Evolutionary conservation across 1,284 basidiomycete genomes (phyloP).

Genomic region (Cutaneotrichosporon cyanovorans): DNA sequence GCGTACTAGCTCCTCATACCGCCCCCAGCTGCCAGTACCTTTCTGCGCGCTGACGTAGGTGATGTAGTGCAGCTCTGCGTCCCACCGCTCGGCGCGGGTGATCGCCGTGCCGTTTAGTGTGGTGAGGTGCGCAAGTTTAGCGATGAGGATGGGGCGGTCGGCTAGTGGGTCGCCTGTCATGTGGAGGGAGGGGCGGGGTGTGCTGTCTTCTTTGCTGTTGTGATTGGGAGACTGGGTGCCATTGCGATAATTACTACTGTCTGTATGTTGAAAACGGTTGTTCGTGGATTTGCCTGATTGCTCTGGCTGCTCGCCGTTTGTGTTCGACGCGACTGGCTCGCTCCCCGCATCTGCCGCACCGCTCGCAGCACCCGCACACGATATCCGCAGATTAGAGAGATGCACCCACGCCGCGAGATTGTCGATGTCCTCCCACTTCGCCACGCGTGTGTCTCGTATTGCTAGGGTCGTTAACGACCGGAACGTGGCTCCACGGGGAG

Average conservation of each 20-base stretch:
- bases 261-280: too few relatives aligned
- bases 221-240: neutral
- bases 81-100: slow-evolving; percentile 59
- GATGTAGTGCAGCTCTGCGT: slow-evolving; percentile 79
- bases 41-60: slow-evolving; percentile 48
- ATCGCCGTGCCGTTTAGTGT: slow-evolving; percentile 53
- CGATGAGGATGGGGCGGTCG: slow-evolving; percentile 57
- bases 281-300: too few relatives aligned
- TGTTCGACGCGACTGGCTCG: too few relatives aligned
- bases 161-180: neutral
- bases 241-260: too few relatives aligned
- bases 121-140: slow-evolving; percentile 59
- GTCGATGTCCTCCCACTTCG: slow-evolving; percentile 63
- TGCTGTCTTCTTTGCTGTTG: neutral
- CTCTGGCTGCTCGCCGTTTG: too few relatives aligned
- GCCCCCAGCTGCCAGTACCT: slow-evolving; percentile 20
- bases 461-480: slow-evolving; percentile 50
- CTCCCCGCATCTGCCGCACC: too few relatives aligned
- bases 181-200: slow-evolving; percentile 11
- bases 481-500: slow-evolving; percentile 25
- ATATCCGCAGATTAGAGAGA: slow-evolving; percentile 12
- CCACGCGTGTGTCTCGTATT: slow-evolving; percentile 52
- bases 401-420: slow-evolving; percentile 48
- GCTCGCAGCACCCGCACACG: slow-evolving; percentile 10
- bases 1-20: slow-evolving; percentile 24